Percentiles rank a stretch among this genome's conserved stretches.
Evolutionary conservation across 768 basidiomycete species (phyloP).

Genomic region (Lentinula aciculospora): DNA sequence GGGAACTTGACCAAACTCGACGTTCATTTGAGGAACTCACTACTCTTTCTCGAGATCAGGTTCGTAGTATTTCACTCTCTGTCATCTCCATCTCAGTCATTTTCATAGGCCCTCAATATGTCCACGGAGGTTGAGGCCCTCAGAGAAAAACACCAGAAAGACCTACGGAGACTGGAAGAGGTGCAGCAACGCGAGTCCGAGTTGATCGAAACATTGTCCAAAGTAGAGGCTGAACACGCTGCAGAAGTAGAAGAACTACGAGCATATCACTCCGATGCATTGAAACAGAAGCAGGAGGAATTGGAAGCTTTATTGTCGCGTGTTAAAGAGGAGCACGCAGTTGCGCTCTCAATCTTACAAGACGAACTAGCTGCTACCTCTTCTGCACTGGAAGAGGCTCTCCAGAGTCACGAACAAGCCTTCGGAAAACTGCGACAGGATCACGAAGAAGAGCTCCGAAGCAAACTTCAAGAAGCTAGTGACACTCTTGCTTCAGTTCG

Average conservation of each 20-base stretch:
- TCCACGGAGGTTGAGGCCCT: constrained; percentile 79
- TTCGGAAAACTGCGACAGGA: constrained; percentile 51
- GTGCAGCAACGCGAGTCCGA: constrained; percentile 52
- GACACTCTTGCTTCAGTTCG: constrained; percentile 39
- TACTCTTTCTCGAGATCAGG: constrained; percentile 81
- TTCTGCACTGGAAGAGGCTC: constrained; percentile 37
- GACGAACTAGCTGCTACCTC: constrained; percentile 39
- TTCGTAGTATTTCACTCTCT: constrained; percentile 23
- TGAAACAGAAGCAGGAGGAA: constrained; percentile 35
- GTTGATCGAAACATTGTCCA: constrained; percentile 44
- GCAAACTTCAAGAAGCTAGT: constrained; percentile 50
- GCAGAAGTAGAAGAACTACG: constrained; percentile 44
- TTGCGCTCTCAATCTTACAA: constrained; percentile 29
- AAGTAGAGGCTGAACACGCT: constrained; percentile 45
- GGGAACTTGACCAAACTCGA: constrained; percentile 61
- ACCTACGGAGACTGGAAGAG: constrained; percentile 46
- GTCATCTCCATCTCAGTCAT: background rate
- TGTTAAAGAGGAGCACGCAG: constrained; percentile 46
- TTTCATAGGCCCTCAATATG: constrained; percentile 71
- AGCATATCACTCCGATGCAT: constrained; percentile 39
- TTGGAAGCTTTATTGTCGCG: constrained; percentile 34
- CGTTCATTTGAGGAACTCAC: constrained; percentile 80
- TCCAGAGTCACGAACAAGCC: constrained; percentile 53
- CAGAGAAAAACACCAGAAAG: constrained; percentile 52
- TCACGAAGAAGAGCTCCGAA: constrained; percentile 50